Evolutionary conservation across 2,329 filamentous ascomycete species (phyloP).

Genomic region (Trichoderma sp.): DNA sequence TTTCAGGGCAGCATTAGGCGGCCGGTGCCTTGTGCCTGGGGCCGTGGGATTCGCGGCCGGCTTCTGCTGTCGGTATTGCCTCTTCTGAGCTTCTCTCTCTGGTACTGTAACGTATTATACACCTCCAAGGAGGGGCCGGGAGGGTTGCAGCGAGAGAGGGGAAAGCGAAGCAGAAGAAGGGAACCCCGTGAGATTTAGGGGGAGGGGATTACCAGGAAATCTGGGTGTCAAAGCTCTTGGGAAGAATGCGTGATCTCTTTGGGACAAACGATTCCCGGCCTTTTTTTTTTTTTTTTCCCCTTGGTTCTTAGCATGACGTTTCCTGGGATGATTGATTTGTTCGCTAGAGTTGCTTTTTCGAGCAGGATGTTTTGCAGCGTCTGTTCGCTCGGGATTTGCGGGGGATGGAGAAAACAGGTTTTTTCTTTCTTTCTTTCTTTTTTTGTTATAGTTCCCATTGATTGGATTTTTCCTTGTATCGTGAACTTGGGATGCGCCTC

Average conservation of each 20-base stretch:
- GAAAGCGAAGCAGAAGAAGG: background rate
- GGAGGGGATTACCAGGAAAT: background rate
- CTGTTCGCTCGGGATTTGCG: background rate
- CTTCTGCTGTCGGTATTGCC: constrained; percentile 1
- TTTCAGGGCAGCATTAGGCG: constrained; percentile 20
- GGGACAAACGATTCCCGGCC: too few species aligned
- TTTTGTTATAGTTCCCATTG: background rate
- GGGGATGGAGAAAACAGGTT: background rate
- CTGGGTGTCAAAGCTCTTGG: background rate
- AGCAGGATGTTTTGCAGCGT: background rate
- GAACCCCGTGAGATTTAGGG: background rate
- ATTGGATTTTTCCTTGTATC: too few species aligned
- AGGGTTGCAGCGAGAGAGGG: background rate
- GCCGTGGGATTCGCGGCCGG: background rate
- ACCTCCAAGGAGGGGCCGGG: background rate
- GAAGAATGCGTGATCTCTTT: background rate
- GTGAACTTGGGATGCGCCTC: background rate
- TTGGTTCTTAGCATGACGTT: background rate
- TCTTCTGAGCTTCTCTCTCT: background rate
- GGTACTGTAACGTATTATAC: background rate
- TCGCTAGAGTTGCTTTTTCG: constrained; percentile 2
- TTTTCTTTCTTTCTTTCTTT: background rate
- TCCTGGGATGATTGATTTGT: background rate
- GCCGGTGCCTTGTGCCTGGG: background rate
- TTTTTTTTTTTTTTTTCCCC: background rate